Evolutionary conservation across 345 rosid species (phyloP), one percentile per base, ranked within the genome.

Genomic region (Turritis glabra): DNA sequence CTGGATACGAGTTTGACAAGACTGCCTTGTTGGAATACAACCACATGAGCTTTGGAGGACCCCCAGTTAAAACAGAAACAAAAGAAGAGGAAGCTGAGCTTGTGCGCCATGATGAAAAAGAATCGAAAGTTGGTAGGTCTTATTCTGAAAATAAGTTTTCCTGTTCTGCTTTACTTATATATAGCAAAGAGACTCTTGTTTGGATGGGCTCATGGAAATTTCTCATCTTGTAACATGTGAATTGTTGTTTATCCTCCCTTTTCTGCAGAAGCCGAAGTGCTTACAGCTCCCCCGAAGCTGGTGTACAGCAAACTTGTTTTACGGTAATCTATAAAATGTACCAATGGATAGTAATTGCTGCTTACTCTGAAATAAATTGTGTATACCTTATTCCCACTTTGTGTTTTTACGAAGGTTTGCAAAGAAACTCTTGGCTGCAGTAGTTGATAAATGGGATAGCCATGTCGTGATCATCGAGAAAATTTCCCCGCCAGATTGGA

Each of bases 31-130:
- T 90, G 80, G 84, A 87, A 53, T 94, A 91, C 78, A 90, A 91
- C 81, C 97, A 85, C 83, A 94, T 94, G 98, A 87, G 87, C 85
- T 94, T 88, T 71, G 98, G 98, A 62, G 98, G 97, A 52, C 92
- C 98, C 13, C 97, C 98, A 37, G 90, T 94, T 63, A 82, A 84
- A 18, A 70, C 88, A 0, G 84, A 90, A 27, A 88, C 95, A n/a
- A 40, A 62, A 65, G 95, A 88, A 88, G 97, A 91, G 80, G 98
- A 91, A 22, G 88, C 82, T 48, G 84, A 87, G 82, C 95, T 91
- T 67, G 76, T 84, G 68, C 82, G 61, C 26, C 69, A 61, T 30
- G 88, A 88, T 65, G 93, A 89, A 71, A 81, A 77, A 44, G 95
- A 88, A 78, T 87, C 96, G 12, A 87, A 84, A n/a, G 80, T 86